phyloP scores from a whole-genome alignment of 495 filamentous ascomycete species.

The Margaritispora aquatica region DNA sequence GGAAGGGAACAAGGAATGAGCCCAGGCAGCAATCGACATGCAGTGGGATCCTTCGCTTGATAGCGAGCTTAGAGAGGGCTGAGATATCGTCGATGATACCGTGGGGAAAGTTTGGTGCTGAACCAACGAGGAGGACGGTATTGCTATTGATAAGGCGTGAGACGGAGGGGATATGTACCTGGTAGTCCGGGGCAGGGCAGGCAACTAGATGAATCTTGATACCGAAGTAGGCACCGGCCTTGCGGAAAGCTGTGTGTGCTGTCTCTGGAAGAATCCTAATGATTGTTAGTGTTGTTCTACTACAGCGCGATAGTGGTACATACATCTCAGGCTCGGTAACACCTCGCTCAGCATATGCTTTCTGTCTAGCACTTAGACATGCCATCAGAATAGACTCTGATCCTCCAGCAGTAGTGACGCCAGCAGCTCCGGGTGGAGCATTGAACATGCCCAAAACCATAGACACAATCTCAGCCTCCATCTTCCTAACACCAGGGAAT shows the following conservation, averaged over 20 bases:
- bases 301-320: conserved; percentile 17
- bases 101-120: conserved; percentile 95
- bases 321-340: conserved; percentile 95
- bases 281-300: conserved; percentile 21
- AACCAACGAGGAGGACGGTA: conserved; percentile 93
- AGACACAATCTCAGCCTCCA: conserved; percentile 96
- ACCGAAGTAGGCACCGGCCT: conserved; percentile 89
- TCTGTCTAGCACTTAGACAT: conserved; percentile 79
- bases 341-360: conserved; percentile 75
- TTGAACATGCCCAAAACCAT: conserved; percentile 95
- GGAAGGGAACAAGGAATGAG: conserved; percentile 88
- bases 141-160: conserved; percentile 88
- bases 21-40: conserved; percentile 98
- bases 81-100: conserved; percentile 95
- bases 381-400: conserved; percentile 98
- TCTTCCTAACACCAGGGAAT: conserved; percentile 96
- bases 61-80: conserved; percentile 75
- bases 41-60: conserved; percentile 71
- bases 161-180: conserved; percentile 71
- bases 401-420: conserved; percentile 87
- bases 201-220: conserved; percentile 89
- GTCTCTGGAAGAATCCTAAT: conserved; percentile 89
- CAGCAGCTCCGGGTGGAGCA: conserved; percentile 74
- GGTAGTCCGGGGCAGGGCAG: conserved; percentile 79
- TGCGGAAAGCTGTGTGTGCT: conserved; percentile 92